Base-by-base conservation (phyloP, 345 rosid genomes). In the Bretschneidera sinensis region DNA sequence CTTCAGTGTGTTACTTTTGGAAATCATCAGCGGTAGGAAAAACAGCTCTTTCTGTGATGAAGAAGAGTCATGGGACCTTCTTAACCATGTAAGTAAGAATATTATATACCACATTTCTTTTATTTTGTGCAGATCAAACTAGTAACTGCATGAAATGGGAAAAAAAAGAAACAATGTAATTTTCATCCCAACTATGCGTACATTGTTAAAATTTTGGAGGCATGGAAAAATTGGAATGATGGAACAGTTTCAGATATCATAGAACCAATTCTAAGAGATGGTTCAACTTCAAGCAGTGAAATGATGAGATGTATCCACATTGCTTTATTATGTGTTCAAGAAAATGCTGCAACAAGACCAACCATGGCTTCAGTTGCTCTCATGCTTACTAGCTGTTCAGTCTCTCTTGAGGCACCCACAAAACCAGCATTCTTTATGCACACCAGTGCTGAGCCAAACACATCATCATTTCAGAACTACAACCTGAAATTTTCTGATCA, bases 311-410 rank as follows among this genome's bases (percentile, higher is more conserved):
- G n/a, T n/a, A n/a, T n/a, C n/a, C n/a, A 60, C 50, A 47, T 53
- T 21, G 55, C 31, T 35, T 24, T 68, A 52, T 68, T 68, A 13
- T 68, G 66, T 55, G 66, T 68, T 23, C 51, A 68, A 21, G 72
- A 67, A 7, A 61, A 48, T 14, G 8, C 66, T 60, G 62, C 23
- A 57, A 61, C 33, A 48, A 61, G 67, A 61, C 72, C 62, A 68
- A 68, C 67, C 34, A 68, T 68, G 67, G 62, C 67, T 49, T 68
- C 50, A 15, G 52, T 61, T 49, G 62, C 43, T 61, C 51, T 55
- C 23, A 68, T 68, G 62, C 57, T 68, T 48, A 68, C 21, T 61
- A n/a, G n/a, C n/a, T n/a, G n/a, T n/a, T n/a, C n/a, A n/a, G n/a
- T n/a, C n/a, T n/a, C n/a, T n/a, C n/a, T n/a, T n/a, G n/a, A n/a